Evolutionary conservation across 2,329 filamentous ascomycete species (phyloP), one percentile per base, ranked within the genome.

Genomic region (Cercospora sp.): DNA sequence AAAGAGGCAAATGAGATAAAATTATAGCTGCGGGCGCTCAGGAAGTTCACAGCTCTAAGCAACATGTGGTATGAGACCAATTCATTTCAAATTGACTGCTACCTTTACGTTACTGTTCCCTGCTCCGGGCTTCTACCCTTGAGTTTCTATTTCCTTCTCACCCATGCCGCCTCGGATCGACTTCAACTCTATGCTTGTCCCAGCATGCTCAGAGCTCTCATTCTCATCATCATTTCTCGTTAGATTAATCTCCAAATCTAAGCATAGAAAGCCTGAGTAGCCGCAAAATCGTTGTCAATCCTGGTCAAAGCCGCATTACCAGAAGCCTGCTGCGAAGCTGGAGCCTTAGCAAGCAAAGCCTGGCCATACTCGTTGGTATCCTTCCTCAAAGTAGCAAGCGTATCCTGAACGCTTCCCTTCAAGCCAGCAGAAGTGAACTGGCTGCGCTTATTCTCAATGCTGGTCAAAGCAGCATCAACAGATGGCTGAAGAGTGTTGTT

Each of bases 231-330:
- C 42, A 48, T 48, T 48, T 48, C 42, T 48, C 42, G 13, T 20
- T 12, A 48, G 8, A 23, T 13, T 3, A 6, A 48, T 48, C 3
- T 20, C 20, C 9, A 45, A n/a, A 4, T 20, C 18, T 48, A 48
- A 20, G 59, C 59, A 36, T 60, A 60, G 59, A 45, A 60, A 60
- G 59, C 59, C 59, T 60, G 59, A 36, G 59, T 66, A 45, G 51
- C 55, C 20, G 69, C 60, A 58, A 72, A 48, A 74, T 83, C 20
- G 73, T 81, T 51, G 79, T 85, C 26, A 82, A 88, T 67, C 65
- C 69, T 70, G 55, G 59, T 39, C 30, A 68, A 62, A 20, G 68
- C 69, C n/a, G 71, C 67, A 28, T 71, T 48, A 16, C 62, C 69
- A 59, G 58, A 36, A 23, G 39, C 36, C 64, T 70, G 65, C 64